Conservation (phyloP, 805 yeast species). For the Candida germanica region DNA sequence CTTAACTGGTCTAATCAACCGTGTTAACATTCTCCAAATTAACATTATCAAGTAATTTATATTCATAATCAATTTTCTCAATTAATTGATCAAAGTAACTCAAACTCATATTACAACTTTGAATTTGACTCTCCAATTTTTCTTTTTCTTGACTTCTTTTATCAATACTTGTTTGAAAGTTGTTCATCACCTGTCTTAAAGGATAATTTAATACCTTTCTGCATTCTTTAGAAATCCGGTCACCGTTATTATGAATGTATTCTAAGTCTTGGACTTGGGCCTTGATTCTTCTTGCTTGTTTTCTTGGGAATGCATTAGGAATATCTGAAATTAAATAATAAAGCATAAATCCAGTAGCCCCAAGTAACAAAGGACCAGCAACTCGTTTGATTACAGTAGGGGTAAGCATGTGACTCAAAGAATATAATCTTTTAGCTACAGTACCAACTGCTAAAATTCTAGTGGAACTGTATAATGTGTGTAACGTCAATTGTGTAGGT, state of each 20-base stretch:
- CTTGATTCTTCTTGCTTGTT: slow-evolving; percentile 70
- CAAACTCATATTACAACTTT: slow-evolving; percentile 54
- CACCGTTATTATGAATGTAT: slow-evolving; percentile 75
- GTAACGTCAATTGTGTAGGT: slow-evolving; percentile 39
- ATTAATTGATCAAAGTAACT: slow-evolving; percentile 52
- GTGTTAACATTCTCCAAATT: slow-evolving; percentile 42
- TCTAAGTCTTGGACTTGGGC: slow-evolving; percentile 62
- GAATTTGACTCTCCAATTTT: slow-evolving; percentile 48
- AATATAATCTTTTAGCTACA: slow-evolving; percentile 35
- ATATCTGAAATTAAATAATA: slow-evolving; percentile 74
- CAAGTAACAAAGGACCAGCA: slow-evolving; percentile 51
- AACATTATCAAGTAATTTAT: slow-evolving; percentile 36
- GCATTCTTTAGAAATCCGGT: slow-evolving; percentile 77
- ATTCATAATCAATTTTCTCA: slow-evolving; percentile 44
- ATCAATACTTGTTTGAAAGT: slow-evolving; percentile 65
- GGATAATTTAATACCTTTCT: slow-evolving; percentile 80
- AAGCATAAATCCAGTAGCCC: slow-evolving; percentile 50
- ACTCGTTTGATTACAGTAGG: slow-evolving; percentile 43
- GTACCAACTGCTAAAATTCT: slow-evolving; percentile 42
- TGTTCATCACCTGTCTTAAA: slow-evolving; percentile 71
- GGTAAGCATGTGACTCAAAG: slow-evolving; percentile 31
- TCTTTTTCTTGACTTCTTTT: slow-evolving; percentile 56
- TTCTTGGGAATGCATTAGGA: slow-evolving; percentile 85
- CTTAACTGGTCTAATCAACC: slow-evolving; percentile 29
- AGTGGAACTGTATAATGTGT: slow-evolving; percentile 38